Evolutionary conservation across 2,329 filamentous ascomycete species (phyloP), one percentile per base, ranked within the genome.

Genomic region (Diaporthe longicolla): DNA sequence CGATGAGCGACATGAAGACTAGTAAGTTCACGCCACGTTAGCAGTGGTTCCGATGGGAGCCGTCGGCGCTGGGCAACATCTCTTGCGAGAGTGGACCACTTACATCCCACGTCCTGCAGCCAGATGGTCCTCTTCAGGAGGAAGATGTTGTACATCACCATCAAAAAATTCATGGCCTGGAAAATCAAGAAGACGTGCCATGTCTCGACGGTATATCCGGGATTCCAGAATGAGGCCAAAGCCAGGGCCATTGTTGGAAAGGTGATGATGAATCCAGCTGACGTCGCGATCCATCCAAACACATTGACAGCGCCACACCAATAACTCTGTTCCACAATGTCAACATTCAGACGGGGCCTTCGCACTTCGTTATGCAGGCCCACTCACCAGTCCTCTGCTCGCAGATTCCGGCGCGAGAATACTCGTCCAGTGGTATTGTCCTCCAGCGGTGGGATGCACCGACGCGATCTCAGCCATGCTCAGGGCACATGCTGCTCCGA

Each of bases 401-500:
- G 52, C 15, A 8, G 37, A 66, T 2, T 54, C 10, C 10, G 80
- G 79, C 6, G 78, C 77, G 24, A 81, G 73, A 9, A 82, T 80
- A 19, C 77, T 79, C 1, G 81, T 80, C 79, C 81, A 84, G 35
- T 84, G 82, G 71, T 84, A 84, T 61, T 84, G 83, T 4, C 83
- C 83, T 3, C 83, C 82, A 0, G 82, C 83, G 5, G 82, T 83
- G 0, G 82, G 82, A 50, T 82, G 84, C 3, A 81, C 80, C 32
- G 79, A 80, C 6, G 80, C 80, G 4, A 83, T 78, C 75, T 85
- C 83, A 3, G 81, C 82, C 76, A 84, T 78, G n/a, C 78, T 81
- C 17, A 82, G 65, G 1, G 78, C 79, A 48, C 76, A 79, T 24
- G 76, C 77, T 13, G 78, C 78, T 6, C 78, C 77, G 8, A 78